Conservation (phyloP, 1,284 basidiomycete species). For the Apiotrichum akiyoshidainum region DNA sequence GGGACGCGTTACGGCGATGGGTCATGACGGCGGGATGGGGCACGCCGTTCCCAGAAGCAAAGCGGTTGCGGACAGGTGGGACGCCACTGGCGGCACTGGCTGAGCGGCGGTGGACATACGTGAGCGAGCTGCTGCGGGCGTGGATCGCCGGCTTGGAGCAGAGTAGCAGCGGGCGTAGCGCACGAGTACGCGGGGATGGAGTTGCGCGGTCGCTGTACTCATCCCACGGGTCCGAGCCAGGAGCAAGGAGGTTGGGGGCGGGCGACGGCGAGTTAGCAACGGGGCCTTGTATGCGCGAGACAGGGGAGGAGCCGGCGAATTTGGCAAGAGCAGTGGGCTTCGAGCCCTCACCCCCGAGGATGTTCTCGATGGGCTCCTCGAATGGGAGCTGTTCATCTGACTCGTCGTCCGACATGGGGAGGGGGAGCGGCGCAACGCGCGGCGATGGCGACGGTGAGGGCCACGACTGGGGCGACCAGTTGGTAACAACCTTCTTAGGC, state of each 20-base stretch:
- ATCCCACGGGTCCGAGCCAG: constrained; percentile 20
- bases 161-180: constrained; percentile 16
- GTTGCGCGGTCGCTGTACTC: constrained; percentile 23
- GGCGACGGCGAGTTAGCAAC: neutral
- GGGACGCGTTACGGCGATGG: constrained; percentile 10
- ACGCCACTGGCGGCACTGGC: constrained; percentile 1
- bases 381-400: neutral
- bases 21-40: constrained; percentile 3
- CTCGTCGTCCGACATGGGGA: constrained; percentile 1
- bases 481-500: neutral
- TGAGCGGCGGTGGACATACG: constrained; percentile 4
- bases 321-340: neutral
- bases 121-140: constrained; percentile 8
- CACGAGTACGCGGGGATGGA: constrained; percentile 15
- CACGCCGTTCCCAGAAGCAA: constrained; percentile 5
- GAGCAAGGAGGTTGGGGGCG: constrained; percentile 6
- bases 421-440: neutral
- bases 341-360: neutral
- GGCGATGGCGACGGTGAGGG: constrained; percentile 11
- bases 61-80: neutral
- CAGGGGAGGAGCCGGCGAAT: neutral
- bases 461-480: constrained; percentile 12
- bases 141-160: constrained; percentile 12
- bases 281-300: neutral
- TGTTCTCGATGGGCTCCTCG: neutral